Conservation (phyloP, 768 basidiomycete genomes). For the Rhizopogon rudus region DNA sequence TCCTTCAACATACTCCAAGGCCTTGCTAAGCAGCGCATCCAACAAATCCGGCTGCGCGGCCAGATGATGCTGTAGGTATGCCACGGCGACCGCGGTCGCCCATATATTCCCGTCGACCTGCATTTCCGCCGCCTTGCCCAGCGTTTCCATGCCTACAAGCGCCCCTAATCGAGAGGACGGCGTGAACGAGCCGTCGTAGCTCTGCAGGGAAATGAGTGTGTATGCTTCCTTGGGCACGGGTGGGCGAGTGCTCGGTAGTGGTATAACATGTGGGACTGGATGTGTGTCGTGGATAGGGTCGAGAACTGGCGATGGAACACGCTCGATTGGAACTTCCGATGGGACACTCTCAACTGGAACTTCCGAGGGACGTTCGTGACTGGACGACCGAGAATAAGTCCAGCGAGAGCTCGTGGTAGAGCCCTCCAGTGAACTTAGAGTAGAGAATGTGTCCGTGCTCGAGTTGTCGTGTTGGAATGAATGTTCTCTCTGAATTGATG, state of each 20-base stretch:
- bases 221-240: conserved; percentile 25
- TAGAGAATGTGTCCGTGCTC: conserved; percentile 36
- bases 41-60: conserved; percentile 33
- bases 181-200: conserved; percentile 46
- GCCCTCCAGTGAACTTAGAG: conserved; percentile 43
- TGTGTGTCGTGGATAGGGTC: conserved; percentile 8
- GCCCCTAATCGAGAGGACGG: conserved; percentile 22
- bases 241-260: not conserved
- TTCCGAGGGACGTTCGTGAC: conserved; percentile 18
- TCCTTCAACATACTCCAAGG: conserved; percentile 31
- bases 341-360: conserved; percentile 11
- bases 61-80: conserved; percentile 38
- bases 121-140: conserved; percentile 26
- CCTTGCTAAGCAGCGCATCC: conserved; percentile 38
- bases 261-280: conserved; percentile 7
- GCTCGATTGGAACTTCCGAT: conserved; percentile 16
- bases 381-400: conserved; percentile 17
- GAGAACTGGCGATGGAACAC: conserved; percentile 28
- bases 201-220: conserved; percentile 34
- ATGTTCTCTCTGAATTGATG: conserved; percentile 4
- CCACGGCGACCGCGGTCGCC: conserved; percentile 45
- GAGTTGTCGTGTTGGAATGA: conserved; percentile 16
- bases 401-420: conserved; percentile 33
- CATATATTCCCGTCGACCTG: conserved; percentile 35
- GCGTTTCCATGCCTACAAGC: conserved; percentile 32